A percentile compares a stretch with the other conserved stretches of the same genome.
These are phyloP conservation scores for Trichosporon sp. DNA, from an alignment of 1,284 basidiomycete species.

Conservation along the genomic window DNA sequence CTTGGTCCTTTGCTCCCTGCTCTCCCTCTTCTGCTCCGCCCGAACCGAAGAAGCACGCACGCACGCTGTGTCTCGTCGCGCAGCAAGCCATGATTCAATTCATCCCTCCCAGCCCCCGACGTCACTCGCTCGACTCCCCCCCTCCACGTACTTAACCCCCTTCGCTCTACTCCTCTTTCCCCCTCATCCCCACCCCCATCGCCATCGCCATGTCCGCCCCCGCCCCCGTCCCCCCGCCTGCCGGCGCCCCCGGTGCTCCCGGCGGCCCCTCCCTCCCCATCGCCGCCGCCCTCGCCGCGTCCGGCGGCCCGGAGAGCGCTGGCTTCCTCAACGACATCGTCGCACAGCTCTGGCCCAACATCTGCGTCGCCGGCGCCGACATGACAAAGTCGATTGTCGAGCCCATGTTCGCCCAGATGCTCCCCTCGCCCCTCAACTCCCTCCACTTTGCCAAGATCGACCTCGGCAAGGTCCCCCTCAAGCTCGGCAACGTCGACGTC, in stretches of 20 bases:
- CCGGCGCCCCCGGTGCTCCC: background rate
- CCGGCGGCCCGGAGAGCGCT: slow-evolving; percentile 14
- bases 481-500: slow-evolving; percentile 15
- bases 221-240: background rate
- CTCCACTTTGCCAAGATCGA: slow-evolving; percentile 17
- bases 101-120: background rate
- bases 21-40: background rate
- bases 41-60: too few species aligned
- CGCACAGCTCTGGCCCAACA: slow-evolving; percentile 20
- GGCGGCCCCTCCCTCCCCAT: background rate
- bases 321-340: slow-evolving; percentile 20
- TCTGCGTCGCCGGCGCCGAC: slow-evolving; percentile 11
- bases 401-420: slow-evolving; percentile 19
- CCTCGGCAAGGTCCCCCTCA: slow-evolving; percentile 7
- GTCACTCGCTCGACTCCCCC: background rate
- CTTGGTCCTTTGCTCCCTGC: background rate
- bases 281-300: slow-evolving; percentile 13
- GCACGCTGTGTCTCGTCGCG: too few species aligned
- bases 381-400: slow-evolving; percentile 19
- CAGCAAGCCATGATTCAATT: too few species aligned
- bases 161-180: background rate
- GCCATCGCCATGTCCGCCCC: background rate
- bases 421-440: slow-evolving; percentile 15
- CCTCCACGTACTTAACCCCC: background rate
- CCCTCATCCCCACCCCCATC: background rate